Evolutionary conservation across 2,329 filamentous ascomycete genomes (phyloP).

Genomic region (Lasiodiplodia hormozganensis): DNA sequence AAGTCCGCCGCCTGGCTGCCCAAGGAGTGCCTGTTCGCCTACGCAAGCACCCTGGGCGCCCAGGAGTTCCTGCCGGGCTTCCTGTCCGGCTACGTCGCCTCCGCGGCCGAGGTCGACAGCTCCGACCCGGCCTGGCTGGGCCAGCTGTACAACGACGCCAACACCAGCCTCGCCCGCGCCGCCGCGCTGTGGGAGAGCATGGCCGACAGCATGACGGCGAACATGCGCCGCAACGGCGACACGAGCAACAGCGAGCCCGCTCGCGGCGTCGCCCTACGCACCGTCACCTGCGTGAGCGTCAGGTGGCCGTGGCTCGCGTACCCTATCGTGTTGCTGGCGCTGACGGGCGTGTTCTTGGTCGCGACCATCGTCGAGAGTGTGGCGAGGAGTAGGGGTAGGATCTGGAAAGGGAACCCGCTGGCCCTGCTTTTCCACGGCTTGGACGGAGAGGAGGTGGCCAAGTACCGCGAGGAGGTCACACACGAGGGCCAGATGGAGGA

Average conservation of each 20-base stretch:
- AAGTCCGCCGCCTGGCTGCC: not conserved
- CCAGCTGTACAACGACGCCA: not conserved
- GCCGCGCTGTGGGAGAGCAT: not conserved
- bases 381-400: no score
- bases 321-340: not conserved
- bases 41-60: not conserved
- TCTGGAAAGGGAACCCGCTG: constrained; percentile 8
- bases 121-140: not conserved
- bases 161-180: not conserved
- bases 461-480: not conserved
- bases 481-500: not conserved
- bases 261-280: not conserved
- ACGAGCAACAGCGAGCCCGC: not conserved
- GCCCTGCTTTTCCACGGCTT: constrained; percentile 9
- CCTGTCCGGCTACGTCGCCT: not conserved
- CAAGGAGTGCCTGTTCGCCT: constrained; percentile 3
- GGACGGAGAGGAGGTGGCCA: not conserved
- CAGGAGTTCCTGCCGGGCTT: not conserved
- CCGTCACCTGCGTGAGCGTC: constrained; percentile 1
- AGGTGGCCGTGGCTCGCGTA: not conserved
- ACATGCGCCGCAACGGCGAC: constrained; percentile 9
- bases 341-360: not conserved
- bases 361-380: not conserved
- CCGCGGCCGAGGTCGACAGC: not conserved
- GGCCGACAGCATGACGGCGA: constrained; percentile 6